A percentile compares a stretch with the other conserved stretches of the same genome.
phyloP scores from a whole-genome alignment of 2,329 filamentous ascomycete species.

The Colletotrichum theobromicola region DNA sequence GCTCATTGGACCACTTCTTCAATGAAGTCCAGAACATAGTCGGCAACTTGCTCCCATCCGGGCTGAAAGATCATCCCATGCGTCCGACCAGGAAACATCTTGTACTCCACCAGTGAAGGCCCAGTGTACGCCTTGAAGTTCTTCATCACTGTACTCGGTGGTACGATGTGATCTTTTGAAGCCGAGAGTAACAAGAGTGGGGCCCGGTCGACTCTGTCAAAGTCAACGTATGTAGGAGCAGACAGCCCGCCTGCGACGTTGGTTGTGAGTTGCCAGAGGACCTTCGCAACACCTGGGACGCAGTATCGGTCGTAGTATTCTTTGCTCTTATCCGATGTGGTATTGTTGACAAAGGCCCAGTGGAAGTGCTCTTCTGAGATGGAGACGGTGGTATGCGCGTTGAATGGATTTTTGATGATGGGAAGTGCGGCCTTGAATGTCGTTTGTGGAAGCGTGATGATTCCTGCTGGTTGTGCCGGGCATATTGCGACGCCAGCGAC shows the following conservation, averaged over 20 bases:
- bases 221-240: conserved; percentile 18
- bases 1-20: not conserved
- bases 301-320: conserved; percentile 23
- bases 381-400: conserved; percentile 16
- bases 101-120: conserved; percentile 20
- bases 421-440: conserved; percentile 23
- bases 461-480: conserved; percentile 25
- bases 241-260: conserved; percentile 1
- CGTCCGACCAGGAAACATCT: conserved; percentile 23
- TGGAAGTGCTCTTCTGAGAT: conserved; percentile 25
- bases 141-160: conserved; percentile 18
- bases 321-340: conserved; percentile 17
- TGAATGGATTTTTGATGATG: conserved; percentile 23
- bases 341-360: conserved; percentile 26
- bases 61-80: conserved; percentile 26
- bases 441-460: conserved; percentile 18
- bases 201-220: conserved; percentile 9
- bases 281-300: conserved; percentile 24
- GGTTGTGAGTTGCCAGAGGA: conserved; percentile 25
- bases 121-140: conserved; percentile 24
- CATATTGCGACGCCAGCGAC: conserved; percentile 21
- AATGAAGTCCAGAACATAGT: conserved; percentile 5
- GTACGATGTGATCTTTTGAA: conserved; percentile 25
- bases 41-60: conserved; percentile 22
- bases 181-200: conserved; percentile 23